These are phyloP conservation scores for Fusarium sulawesiense DNA, from an alignment of 2,329 filamentous ascomycete species.

Conservation along the genomic window DNA sequence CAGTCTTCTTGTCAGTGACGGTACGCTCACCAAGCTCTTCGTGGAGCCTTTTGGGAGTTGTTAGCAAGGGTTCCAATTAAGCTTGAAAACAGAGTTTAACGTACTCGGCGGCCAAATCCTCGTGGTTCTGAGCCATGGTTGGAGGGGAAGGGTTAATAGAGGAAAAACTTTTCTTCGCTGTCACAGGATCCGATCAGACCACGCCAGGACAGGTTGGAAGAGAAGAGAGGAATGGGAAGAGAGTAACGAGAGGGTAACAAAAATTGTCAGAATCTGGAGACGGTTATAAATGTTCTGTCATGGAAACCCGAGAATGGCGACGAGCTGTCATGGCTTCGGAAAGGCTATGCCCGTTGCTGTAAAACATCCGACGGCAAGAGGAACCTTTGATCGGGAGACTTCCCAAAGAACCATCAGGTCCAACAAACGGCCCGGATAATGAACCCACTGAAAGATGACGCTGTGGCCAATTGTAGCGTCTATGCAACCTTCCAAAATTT, in stretches of 20 bases:
- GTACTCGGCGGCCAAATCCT: constrained; percentile 51
- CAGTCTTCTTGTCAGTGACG: constrained; percentile 37
- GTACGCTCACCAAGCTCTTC: constrained; percentile 45
- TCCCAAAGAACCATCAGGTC: background rate
- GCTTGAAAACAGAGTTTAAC: constrained; percentile 33
- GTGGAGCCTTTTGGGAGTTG: constrained; percentile 43
- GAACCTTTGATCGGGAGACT: constrained; percentile 32
- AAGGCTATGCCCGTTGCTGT: constrained; percentile 28
- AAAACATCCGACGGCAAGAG: constrained; percentile 37
- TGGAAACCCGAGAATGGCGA: constrained; percentile 20
- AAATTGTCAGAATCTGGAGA: constrained; percentile 33
- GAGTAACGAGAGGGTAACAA: constrained; percentile 21
- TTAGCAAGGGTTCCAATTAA: constrained; percentile 21
- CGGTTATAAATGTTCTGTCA: constrained; percentile 37
- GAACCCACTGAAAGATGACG: constrained; percentile 17
- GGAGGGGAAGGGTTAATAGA: background rate
- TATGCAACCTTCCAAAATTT: constrained; percentile 33
- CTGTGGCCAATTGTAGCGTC: background rate
- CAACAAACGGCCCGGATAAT: constrained; percentile 35
- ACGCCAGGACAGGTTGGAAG: background rate
- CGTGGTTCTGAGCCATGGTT: constrained; percentile 51
- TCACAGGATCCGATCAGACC: constrained; percentile 7
- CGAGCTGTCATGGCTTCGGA: constrained; percentile 2
- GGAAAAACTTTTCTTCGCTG: constrained; percentile 15
- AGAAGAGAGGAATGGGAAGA: constrained; percentile 10